Conservation (phyloP, 805 yeast species). For the Trichomonascus vanleenenianus region DNA sequence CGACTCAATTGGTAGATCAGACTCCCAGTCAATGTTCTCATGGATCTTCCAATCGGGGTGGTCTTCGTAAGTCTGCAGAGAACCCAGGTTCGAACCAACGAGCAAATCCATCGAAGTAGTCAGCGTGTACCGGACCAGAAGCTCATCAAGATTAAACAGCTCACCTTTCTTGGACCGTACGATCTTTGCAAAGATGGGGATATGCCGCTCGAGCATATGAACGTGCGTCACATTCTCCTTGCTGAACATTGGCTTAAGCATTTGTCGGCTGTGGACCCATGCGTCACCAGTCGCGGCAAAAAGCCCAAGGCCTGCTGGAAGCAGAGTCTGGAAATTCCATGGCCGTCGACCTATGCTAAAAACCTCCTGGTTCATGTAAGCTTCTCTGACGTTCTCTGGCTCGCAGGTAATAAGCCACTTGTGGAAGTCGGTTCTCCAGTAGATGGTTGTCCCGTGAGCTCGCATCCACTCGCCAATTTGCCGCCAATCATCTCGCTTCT, state of each 20-base stretch:
- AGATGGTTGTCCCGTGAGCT: too few species aligned
- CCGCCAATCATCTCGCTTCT: too few species aligned
- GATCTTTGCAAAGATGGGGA: slow-evolving; percentile 12
- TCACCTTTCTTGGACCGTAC: not conserved
- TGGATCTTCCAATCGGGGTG: not conserved
- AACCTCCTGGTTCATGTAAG: slow-evolving; percentile 23
- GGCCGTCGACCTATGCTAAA: slow-evolving; percentile 24
- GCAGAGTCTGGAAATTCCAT: not conserved
- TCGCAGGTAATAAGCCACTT: slow-evolving; percentile 17
- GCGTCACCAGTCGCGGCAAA: slow-evolving; percentile 25
- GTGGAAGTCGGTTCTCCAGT: not conserved
- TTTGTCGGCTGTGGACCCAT: slow-evolving; percentile 26
- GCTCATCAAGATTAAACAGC: slow-evolving; percentile 2
- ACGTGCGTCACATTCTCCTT: slow-evolving; percentile 22
- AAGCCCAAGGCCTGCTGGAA: slow-evolving; percentile 27
- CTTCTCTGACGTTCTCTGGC: slow-evolving; percentile 23
- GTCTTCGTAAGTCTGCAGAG: not conserved
- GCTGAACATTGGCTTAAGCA: slow-evolving; percentile 26
- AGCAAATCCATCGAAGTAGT: slow-evolving; percentile 10
- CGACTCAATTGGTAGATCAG: not conserved
- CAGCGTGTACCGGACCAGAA: slow-evolving; percentile 6
- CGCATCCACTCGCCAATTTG: too few species aligned
- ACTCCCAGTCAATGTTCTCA: not conserved
- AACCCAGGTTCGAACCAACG: slow-evolving; percentile 5
- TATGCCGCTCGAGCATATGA: slow-evolving; percentile 20